Evolutionary conservation across 805 yeast genomes (phyloP).

Genomic region (Candida succiphila): DNA sequence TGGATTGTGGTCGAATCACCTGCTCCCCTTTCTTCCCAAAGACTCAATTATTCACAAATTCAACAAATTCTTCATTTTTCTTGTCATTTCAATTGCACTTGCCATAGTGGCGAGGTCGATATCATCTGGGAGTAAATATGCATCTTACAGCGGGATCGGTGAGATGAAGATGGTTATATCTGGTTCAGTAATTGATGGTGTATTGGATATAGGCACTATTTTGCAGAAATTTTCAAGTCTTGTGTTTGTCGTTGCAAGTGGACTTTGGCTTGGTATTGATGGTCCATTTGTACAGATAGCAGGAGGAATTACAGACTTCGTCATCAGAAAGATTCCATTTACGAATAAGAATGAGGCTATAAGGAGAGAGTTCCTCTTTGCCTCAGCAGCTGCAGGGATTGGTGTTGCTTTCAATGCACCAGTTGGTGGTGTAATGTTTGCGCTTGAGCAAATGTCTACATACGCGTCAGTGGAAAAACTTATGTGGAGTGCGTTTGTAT

Average conservation of each 20-base stretch:
- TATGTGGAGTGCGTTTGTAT: constrained; percentile 79
- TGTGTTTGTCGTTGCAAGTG: constrained; percentile 59
- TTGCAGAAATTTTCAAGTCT: constrained; percentile 48
- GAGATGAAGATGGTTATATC: constrained; percentile 61
- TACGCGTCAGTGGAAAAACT: constrained; percentile 53
- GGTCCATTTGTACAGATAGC: constrained; percentile 82
- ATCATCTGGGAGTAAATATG: constrained; percentile 23
- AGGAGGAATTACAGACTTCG: constrained; percentile 40
- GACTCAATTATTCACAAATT: constrained; percentile 8
- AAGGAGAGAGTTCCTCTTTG: constrained; percentile 56
- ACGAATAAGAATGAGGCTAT: constrained; percentile 40
- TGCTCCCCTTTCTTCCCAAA: constrained; percentile 18
- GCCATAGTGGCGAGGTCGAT: constrained; percentile 28
- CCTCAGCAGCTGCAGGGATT: constrained; percentile 78
- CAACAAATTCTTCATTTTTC: constrained; percentile 26
- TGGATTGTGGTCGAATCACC: constrained; percentile 23
- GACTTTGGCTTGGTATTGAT: constrained; percentile 78
- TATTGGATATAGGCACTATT: constrained; percentile 44
- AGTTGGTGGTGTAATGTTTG: constrained; percentile 78
- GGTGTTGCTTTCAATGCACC: constrained; percentile 83
- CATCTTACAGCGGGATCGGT: constrained; percentile 56
- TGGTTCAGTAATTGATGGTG: constrained; percentile 48
- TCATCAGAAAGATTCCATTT: constrained; percentile 25
- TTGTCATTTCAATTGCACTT: constrained; percentile 26
- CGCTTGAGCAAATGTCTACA: constrained; percentile 57